Percentiles rank a stretch among this genome's conserved stretches.
These are phyloP conservation scores for Calonectria leucothoes DNA, from an alignment of 2,329 filamentous ascomycete species.

Conservation along the genomic window DNA sequence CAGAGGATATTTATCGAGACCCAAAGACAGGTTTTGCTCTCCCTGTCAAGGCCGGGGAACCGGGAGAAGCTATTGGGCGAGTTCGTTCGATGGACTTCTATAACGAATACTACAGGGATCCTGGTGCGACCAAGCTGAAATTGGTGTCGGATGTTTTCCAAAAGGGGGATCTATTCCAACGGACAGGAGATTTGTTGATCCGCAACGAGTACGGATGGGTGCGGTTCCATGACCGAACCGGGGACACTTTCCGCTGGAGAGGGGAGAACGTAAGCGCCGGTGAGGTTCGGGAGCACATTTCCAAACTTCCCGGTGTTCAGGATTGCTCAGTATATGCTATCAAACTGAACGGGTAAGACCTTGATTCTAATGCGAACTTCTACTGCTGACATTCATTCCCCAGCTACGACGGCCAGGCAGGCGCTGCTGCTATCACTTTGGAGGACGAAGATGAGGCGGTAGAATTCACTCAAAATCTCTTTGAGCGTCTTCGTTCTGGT, in stretches of 20 bases:
- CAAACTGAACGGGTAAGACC: not conserved
- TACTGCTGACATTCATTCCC: not conserved
- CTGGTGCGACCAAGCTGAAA: not conserved
- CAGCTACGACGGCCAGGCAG: not conserved
- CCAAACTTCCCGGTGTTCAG: not conserved
- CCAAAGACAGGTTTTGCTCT: not conserved
- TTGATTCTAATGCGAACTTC: not conserved
- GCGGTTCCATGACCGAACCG: not conserved
- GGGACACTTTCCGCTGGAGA: not conserved
- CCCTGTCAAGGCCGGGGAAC: not conserved
- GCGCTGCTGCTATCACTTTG: not conserved
- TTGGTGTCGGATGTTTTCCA: not conserved
- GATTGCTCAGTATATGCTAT: not conserved
- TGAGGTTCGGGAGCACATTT: not conserved
- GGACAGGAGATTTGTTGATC: not conserved
- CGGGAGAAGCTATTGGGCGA: not conserved
- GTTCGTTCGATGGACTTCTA: not conserved
- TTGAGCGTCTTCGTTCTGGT: not conserved
- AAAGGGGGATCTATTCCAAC: not conserved
- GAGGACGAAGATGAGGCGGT: not conserved
- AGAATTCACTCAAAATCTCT: not conserved
- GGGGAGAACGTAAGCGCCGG: not conserved
- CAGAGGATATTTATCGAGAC: not conserved
- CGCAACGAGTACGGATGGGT: not conserved
- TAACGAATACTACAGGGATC: not conserved